Evolutionary conservation across 1,284 basidiomycete species (phyloP).

Genomic region (Ustilago xerochloae): DNA sequence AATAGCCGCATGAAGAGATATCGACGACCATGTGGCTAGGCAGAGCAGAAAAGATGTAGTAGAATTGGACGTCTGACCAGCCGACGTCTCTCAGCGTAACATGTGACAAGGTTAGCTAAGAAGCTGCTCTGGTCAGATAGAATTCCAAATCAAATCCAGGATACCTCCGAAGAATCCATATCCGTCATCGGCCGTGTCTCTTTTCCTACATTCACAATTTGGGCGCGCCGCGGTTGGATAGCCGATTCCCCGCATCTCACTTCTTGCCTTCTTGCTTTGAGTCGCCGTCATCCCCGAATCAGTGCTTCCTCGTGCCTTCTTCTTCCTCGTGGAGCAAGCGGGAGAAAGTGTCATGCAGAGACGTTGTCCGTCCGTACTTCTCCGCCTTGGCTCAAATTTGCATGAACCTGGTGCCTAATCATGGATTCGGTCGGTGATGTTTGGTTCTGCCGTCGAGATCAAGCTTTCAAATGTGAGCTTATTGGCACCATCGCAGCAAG

Average conservation of each 20-base stretch:
- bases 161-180: conserved; percentile 10
- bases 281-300: neutral
- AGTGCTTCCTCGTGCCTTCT: too few relatives aligned
- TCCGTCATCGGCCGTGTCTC: conserved; percentile 27
- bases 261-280: neutral
- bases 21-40: too few relatives aligned
- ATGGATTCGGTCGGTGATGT: too few relatives aligned
- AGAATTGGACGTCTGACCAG: too few relatives aligned
- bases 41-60: too few relatives aligned
- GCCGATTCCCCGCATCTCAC: conserved; percentile 21
- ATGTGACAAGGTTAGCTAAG: too few relatives aligned
- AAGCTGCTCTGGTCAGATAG: too few relatives aligned
- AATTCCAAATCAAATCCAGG: neutral
- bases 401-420: neutral
- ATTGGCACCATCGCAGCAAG: too few relatives aligned
- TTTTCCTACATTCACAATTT: neutral
- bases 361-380: conserved; percentile 12
- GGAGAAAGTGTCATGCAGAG: conserved; percentile 6
- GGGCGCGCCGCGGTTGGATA: conserved; percentile 7
- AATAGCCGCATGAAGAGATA: too few relatives aligned
- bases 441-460: too few relatives aligned
- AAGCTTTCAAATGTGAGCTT: too few relatives aligned
- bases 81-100: too few relatives aligned
- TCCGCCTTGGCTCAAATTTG: conserved; percentile 1
- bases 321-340: conserved; percentile 1